Evolutionary conservation across 2,329 filamentous ascomycete genomes (phyloP).

Genomic region (Venturia carpophila): DNA sequence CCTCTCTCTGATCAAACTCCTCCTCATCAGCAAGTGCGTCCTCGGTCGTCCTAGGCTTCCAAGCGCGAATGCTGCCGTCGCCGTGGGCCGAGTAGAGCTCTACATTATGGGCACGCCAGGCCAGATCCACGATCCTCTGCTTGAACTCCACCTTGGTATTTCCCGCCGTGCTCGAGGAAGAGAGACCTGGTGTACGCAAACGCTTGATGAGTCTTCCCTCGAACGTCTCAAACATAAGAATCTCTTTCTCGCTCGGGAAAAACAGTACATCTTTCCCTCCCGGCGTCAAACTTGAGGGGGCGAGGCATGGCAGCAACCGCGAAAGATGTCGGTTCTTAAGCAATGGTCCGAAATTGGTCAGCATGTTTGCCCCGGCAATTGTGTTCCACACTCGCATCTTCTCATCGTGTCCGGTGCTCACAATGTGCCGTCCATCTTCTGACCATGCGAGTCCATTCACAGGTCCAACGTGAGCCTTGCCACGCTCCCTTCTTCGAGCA

Average conservation of each 20-base stretch:
- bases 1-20: constrained; percentile 28
- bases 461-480: constrained; percentile 64
- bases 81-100: constrained; percentile 76
- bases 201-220: constrained; percentile 66
- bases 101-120: constrained; percentile 63
- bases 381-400: constrained; percentile 83
- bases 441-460: constrained; percentile 85
- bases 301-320: constrained; percentile 36
- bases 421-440: constrained; percentile 64
- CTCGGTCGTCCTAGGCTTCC: constrained; percentile 56
- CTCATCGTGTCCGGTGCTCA: constrained; percentile 77
- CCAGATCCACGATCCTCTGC: constrained; percentile 62
- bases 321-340: constrained; percentile 58
- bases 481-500: constrained; percentile 34
- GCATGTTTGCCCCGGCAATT: constrained; percentile 71
- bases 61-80: constrained; percentile 75
- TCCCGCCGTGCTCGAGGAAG: constrained; percentile 11
- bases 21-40: constrained; percentile 39
- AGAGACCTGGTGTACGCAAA: constrained; percentile 54
- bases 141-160: constrained; percentile 22
- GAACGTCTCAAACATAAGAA: constrained; percentile 71
- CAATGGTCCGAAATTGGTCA: constrained; percentile 78
- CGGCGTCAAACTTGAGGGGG: constrained; percentile 53
- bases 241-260: constrained; percentile 68
- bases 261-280: constrained; percentile 60